phyloP scores from a whole-genome alignment of 371 early-diverging fungal species.

The Dinochytrium kinnereticum region DNA sequence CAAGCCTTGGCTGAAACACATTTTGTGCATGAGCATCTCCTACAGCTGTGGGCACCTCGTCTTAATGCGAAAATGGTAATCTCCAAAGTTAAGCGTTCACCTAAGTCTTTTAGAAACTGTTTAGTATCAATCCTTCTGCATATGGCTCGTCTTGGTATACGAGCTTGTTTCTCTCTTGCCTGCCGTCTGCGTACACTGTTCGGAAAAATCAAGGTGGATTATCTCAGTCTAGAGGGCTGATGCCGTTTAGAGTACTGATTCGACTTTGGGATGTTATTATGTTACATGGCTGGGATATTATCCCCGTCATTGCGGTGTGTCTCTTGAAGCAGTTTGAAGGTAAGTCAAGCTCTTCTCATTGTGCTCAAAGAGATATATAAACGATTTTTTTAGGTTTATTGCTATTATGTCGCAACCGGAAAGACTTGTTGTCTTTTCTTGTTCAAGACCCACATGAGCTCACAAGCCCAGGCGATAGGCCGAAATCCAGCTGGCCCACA shows the following conservation, averaged over 20 bases:
- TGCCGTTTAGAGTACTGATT: constrained; percentile 27
- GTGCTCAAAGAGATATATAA: neutral
- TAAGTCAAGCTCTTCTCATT: neutral
- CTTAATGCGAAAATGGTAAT: constrained; percentile 11
- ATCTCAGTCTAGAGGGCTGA: neutral
- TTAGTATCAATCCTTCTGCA: neutral
- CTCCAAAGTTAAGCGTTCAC: neutral
- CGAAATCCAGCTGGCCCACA: neutral
- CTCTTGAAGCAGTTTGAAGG: constrained; percentile 25
- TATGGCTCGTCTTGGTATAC: constrained; percentile 20
- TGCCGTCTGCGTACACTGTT: neutral
- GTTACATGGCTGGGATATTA: constrained; percentile 19
- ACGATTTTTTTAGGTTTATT: neutral
- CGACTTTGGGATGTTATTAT: constrained; percentile 30
- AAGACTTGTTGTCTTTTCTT: constrained; percentile 17
- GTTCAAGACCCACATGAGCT: neutral
- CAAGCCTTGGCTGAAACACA: neutral
- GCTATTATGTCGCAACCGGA: neutral
- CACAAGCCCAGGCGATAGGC: neutral
- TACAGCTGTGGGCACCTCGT: constrained; percentile 13
- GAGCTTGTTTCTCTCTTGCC: constrained; percentile 9
- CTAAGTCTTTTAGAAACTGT: neutral
- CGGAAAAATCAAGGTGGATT: neutral
- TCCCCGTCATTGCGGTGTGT: constrained; percentile 22
- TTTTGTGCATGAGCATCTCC: constrained; percentile 15